Conservation (phyloP, 345 rosid species). For the Populus simonii region DNA sequence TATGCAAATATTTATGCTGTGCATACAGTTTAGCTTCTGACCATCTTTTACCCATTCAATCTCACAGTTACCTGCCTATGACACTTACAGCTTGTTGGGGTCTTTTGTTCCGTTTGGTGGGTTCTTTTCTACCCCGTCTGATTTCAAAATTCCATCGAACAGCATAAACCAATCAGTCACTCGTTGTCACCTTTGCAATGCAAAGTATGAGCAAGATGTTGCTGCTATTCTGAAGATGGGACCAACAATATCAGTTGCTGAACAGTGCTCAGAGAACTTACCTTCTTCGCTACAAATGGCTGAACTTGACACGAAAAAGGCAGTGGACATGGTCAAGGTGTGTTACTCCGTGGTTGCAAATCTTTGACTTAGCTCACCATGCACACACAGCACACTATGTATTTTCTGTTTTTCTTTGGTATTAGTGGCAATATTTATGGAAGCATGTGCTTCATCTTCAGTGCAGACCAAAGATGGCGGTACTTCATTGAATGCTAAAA, state of each 20-base stretch:
- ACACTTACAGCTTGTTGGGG: constrained; percentile 61
- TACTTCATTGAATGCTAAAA: constrained; percentile 28
- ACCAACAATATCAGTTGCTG: constrained; percentile 37
- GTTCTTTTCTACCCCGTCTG: constrained; percentile 54
- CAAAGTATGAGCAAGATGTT: constrained; percentile 61
- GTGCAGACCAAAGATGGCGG: constrained; percentile 61
- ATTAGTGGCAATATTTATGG: constrained; percentile 23
- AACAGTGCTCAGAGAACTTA: constrained; percentile 39
- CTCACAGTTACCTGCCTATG: constrained; percentile 43
- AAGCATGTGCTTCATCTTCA: constrained; percentile 41
- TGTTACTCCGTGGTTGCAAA: constrained; percentile 18
- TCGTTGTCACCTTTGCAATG: constrained; percentile 55
- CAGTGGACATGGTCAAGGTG: constrained; percentile 40
- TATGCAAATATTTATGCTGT: neutral
- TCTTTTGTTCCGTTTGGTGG: constrained; percentile 80
- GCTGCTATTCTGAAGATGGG: constrained; percentile 33
- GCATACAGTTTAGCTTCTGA: constrained; percentile 20
- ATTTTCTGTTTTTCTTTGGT: constrained; percentile 5
- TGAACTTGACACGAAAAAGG: constrained; percentile 37
- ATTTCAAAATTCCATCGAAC: constrained; percentile 37
- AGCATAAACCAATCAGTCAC: constrained; percentile 27
- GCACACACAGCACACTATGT: neutral
- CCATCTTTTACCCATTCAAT: constrained; percentile 21
- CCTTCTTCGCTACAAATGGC: constrained; percentile 51
- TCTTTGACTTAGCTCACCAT: neutral